Conservation (phyloP, 2,329 filamentous ascomycete genomes). For the Byssoonygena ceratinophila region DNA sequence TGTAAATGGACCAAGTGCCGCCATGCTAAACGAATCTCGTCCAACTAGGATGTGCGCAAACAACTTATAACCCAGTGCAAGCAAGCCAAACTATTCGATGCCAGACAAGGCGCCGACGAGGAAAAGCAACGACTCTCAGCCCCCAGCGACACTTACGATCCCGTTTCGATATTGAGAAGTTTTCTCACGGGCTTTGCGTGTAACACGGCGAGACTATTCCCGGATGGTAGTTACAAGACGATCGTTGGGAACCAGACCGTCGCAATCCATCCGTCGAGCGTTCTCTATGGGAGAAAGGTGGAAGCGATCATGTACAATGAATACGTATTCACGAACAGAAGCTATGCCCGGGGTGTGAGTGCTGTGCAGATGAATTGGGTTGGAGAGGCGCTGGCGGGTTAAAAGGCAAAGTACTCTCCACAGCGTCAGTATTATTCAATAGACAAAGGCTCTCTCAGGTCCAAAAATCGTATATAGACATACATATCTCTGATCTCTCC, state of each 20-base stretch:
- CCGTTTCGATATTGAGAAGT: slow-evolving; percentile 45
- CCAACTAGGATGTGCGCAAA: slow-evolving; percentile 47
- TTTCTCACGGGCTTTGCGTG: slow-evolving; percentile 49
- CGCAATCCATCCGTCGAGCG: slow-evolving; percentile 52
- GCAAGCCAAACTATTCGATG: slow-evolving; percentile 36
- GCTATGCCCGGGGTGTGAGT: slow-evolving; percentile 53
- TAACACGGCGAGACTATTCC: slow-evolving; percentile 51
- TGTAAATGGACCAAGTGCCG: neutral
- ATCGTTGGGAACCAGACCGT: slow-evolving; percentile 52
- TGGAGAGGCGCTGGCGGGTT: slow-evolving; percentile 35
- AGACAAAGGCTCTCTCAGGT: too few species aligned
- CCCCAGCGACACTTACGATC: slow-evolving; percentile 26
- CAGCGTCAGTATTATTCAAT: too few species aligned
- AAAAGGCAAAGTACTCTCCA: neutral
- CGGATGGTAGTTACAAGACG: slow-evolving; percentile 52
- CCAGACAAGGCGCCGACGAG: slow-evolving; percentile 15
- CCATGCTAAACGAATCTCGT: neutral
- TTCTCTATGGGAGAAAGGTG: slow-evolving; percentile 49
- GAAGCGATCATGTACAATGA: slow-evolving; percentile 57
- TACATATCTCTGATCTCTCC: too few species aligned
- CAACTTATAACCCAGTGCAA: slow-evolving; percentile 49
- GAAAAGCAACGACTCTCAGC: slow-evolving; percentile 12
- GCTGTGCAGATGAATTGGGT: slow-evolving; percentile 54
- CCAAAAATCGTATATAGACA: too few species aligned
- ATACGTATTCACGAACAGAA: slow-evolving; percentile 55